Evolutionary conservation across 371 early-diverging fungal species (phyloP), one percentile per base, ranked within the genome.

Genomic region (Zancudomyces culisetae): DNA sequence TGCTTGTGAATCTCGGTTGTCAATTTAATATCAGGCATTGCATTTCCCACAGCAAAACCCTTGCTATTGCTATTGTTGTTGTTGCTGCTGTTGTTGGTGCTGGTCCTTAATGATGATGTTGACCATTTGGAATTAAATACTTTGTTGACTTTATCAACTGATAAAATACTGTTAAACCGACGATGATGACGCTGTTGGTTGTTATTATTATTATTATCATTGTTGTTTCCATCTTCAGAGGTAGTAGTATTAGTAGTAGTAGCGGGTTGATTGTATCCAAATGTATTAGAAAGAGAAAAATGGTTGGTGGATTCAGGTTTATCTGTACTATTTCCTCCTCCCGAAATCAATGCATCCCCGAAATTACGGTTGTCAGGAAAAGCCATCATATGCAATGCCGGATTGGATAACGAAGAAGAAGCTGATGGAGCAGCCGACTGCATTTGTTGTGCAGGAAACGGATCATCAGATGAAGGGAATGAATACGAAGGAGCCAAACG

Each of bases 1-100:
- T 66, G 59, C 53, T 71, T 66, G 19, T 70, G 73, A 4, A 60
- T 55, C 6, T 8, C 21, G 43, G 10, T 43, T 6, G 43, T 24
- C 10, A 10, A 10, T 43, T 19, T 43, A 6, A 10, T 24, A 19
- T 43, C 10, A 6, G 8, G 6, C 6, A 6, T 24, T 8, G 24
- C 43, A 4, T 19, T 8, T 10, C 6, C 6, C 10, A 6, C 10
- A 20, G 12, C 21, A 10, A 4, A 4, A 43, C 20, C 8, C 24
- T 43, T n/a, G 4, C 6, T 10, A 24, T 4, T 10, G 24, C 8
- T 8, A 19, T 20, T 43, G 24, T 12, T 4, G 43, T 43, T 43
- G 10, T 4, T 21, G 43, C 43, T 24, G 24, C 8, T 10, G 43
- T 35, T 15, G 6, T 15, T 35, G 35, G 6, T 6, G 10, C 6